phyloP scores from a whole-genome alignment of 441 rosid genomes.

The Adansonia rubrostipa region DNA sequence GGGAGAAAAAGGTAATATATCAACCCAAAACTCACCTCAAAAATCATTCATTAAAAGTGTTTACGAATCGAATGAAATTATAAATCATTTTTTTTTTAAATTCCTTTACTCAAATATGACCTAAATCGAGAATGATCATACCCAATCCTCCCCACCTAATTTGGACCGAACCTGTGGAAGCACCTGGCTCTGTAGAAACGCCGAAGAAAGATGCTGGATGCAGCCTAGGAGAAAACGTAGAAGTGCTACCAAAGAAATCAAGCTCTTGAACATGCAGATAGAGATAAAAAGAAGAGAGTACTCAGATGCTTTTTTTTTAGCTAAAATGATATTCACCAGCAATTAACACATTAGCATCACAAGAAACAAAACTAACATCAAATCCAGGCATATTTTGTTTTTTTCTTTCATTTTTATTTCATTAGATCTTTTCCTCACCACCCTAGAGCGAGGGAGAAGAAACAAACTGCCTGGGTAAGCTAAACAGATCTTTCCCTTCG shows the following conservation, averaged over 20 bases:
- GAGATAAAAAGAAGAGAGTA: background rate
- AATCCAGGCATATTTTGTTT: slow-evolving; percentile 46
- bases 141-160: too few relatives aligned
- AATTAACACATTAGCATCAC: slow-evolving; percentile 28
- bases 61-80: too few relatives aligned
- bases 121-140: too few relatives aligned
- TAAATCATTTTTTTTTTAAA: too few relatives aligned
- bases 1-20: background rate
- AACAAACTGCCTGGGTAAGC: slow-evolving; percentile 78
- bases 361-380: slow-evolving; percentile 45
- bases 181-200: too few relatives aligned
- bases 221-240: background rate
- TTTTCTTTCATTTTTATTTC: slow-evolving; percentile 35
- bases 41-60: too few relatives aligned
- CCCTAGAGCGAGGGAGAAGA: slow-evolving; percentile 79
- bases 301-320: background rate
- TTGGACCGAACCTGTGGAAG: too few relatives aligned
- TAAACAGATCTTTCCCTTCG: slow-evolving; percentile 82
- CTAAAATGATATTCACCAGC: slow-evolving; percentile 36
- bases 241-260: background rate
- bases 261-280: background rate
- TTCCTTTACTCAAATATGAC: too few relatives aligned
- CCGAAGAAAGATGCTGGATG: background rate
- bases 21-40: too few relatives aligned
- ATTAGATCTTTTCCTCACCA: slow-evolving; percentile 31